phyloP scores from a whole-genome alignment of 1,139 yeast species.

The Scheffersomyces parashehatae region DNA sequence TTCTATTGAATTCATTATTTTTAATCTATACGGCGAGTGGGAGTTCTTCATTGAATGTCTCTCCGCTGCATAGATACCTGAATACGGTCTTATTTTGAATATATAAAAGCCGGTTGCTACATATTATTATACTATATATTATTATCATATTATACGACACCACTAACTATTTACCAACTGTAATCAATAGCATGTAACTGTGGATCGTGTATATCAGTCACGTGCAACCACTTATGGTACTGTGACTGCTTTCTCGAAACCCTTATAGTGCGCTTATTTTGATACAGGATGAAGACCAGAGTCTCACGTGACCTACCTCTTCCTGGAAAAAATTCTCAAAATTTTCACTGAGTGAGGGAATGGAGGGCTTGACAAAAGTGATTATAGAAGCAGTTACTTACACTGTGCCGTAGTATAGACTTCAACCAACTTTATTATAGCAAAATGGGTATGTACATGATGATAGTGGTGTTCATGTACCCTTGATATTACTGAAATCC shows the following conservation, averaged over 20 bases:
- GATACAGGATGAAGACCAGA: neutral
- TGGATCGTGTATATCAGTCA: neutral
- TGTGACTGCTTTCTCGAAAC: constrained; percentile 11
- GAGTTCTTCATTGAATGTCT: constrained; percentile 15
- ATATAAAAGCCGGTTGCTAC: too few relatives aligned
- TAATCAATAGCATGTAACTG: neutral
- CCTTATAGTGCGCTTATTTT: neutral
- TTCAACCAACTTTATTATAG: constrained; percentile 9
- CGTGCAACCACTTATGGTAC: constrained; percentile 1
- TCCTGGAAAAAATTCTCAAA: constrained; percentile 1
- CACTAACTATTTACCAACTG: too few relatives aligned
- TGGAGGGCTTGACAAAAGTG: neutral
- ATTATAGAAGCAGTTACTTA: neutral
- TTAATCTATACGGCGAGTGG: constrained; percentile 9
- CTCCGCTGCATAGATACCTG: neutral
- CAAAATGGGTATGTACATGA: constrained; percentile 17
- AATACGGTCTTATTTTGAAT: neutral
- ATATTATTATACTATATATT: too few relatives aligned
- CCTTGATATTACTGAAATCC: neutral
- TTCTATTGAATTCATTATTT: constrained; percentile 4
- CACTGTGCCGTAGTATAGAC: neutral
- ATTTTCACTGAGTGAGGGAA: constrained; percentile 1
- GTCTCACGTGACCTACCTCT: constrained; percentile 1
- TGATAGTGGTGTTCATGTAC: neutral
- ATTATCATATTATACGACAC: too few relatives aligned